These are phyloP conservation scores for Tolypocladium tropicale DNA, from an alignment of 2,329 filamentous ascomycete genomes.

Conservation along the genomic window DNA sequence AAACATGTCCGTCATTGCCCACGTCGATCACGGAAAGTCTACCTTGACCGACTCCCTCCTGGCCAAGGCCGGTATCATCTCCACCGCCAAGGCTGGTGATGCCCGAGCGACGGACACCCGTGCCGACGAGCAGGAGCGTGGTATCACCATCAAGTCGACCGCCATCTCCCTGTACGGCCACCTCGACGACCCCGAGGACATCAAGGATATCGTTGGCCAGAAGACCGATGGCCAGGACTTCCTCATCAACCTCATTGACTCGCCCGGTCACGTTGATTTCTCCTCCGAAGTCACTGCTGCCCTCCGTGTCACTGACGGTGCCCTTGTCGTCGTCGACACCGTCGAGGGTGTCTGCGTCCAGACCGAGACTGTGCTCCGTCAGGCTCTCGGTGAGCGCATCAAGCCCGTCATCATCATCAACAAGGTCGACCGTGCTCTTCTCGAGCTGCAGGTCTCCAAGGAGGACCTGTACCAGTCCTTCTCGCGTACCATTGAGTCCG, in stretches of 20 bases:
- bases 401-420: slow-evolving; percentile 99
- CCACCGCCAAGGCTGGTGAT: slow-evolving; percentile 92
- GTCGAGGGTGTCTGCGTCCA: slow-evolving; percentile 99
- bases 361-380: slow-evolving; percentile 98
- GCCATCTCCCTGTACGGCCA: slow-evolving; percentile 96
- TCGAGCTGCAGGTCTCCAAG: slow-evolving; percentile 97
- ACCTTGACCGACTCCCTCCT: slow-evolving; percentile 98
- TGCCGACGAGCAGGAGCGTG: slow-evolving; percentile 96
- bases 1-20: slow-evolving; percentile 99
- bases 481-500: slow-evolving; percentile 98
- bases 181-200: slow-evolving; percentile 69
- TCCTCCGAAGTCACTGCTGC: slow-evolving; percentile 98
- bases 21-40: slow-evolving; percentile 99
- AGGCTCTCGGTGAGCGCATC: slow-evolving; percentile 99
- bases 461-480: slow-evolving; percentile 99
- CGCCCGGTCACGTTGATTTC: slow-evolving; percentile 99
- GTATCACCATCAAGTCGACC: slow-evolving; percentile 99
- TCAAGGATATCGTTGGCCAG: slow-evolving; percentile 88
- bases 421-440: slow-evolving; percentile 99
- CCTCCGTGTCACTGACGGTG: slow-evolving; percentile 99
- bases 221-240: slow-evolving; percentile 89
- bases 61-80: slow-evolving; percentile 99
- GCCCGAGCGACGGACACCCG: slow-evolving; percentile 94
- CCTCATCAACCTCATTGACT: slow-evolving; percentile 99
- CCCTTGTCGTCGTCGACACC: slow-evolving; percentile 98